Evolutionary conservation across 345 rosid species (phyloP).

Genomic region (Fremontodendron californicum): DNA sequence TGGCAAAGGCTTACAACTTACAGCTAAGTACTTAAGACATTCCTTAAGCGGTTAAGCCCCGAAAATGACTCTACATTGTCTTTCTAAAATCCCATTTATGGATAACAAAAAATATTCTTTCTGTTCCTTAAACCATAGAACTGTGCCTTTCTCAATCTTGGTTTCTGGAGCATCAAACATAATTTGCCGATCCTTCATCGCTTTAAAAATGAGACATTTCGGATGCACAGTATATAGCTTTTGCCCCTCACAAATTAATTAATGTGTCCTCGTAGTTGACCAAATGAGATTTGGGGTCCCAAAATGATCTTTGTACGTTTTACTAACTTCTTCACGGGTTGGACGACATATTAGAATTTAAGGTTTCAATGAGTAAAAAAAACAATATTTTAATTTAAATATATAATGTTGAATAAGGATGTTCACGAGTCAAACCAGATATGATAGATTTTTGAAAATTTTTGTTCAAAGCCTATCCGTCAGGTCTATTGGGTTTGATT

Average conservation of each 20-base stretch:
- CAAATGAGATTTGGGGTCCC: not conserved
- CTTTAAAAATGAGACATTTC: not conserved
- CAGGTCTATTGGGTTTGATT: too few species aligned
- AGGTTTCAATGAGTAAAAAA: too few species aligned
- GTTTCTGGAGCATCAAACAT: not conserved
- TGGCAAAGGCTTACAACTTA: not conserved
- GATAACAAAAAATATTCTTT: conserved; percentile 12
- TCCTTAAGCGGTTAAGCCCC: not conserved
- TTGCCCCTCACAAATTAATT: not conserved
- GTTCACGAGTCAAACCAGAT: too few species aligned
- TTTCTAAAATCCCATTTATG: too few species aligned
- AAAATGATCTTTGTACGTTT: too few species aligned
- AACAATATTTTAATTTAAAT: too few species aligned
- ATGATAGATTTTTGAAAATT: too few species aligned
- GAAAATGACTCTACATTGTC: conserved; percentile 17
- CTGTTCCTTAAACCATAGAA: conserved; percentile 4
- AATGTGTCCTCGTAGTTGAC: not conserved
- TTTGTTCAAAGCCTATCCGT: too few species aligned
- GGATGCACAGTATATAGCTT: not conserved
- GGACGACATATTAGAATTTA: too few species aligned
- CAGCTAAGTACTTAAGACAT: not conserved
- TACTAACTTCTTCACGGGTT: too few species aligned
- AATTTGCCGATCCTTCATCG: not conserved
- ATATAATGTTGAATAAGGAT: too few species aligned
- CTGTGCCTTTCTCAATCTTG: not conserved